Evolutionary conservation across 2,329 filamentous ascomycete genomes (phyloP).

Genomic region (Arthrocladium fulminans): DNA sequence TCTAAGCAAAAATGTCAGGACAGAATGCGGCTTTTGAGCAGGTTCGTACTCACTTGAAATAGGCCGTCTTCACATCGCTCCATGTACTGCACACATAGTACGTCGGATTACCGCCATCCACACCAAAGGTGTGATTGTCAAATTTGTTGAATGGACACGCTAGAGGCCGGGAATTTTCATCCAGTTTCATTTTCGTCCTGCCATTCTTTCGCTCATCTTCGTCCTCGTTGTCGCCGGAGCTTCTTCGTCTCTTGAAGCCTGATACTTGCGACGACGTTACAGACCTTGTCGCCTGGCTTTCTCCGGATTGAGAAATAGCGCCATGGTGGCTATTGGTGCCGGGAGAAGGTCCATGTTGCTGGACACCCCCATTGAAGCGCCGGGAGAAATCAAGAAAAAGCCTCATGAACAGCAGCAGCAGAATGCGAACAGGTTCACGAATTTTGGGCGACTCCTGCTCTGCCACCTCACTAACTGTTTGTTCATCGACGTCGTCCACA

Average conservation of each 20-base stretch:
- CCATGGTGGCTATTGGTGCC: not conserved
- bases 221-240: not conserved
- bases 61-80: constrained; percentile 8
- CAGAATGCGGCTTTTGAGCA: not conserved
- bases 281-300: not conserved
- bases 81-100: constrained; percentile 9
- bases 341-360: not conserved
- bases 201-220: constrained; percentile 2
- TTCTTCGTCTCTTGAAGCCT: not conserved
- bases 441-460: not conserved
- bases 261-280: not conserved
- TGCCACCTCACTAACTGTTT: not conserved
- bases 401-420: not conserved
- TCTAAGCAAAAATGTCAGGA: not conserved
- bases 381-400: not conserved
- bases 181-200: not conserved
- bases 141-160: constrained; percentile 12
- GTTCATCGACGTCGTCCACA: not conserved
- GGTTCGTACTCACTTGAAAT: constrained; percentile 9
- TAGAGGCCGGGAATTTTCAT: constrained; percentile 3
- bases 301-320: not conserved
- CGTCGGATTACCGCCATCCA: constrained; percentile 1
- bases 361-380: not conserved
- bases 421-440: not conserved
- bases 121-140: constrained; percentile 7